Percentiles rank a stretch among this genome's conserved stretches.
Evolutionary conservation across 2,329 filamentous ascomycete species (phyloP).

Genomic region (Samsoniella hepiali): DNA sequence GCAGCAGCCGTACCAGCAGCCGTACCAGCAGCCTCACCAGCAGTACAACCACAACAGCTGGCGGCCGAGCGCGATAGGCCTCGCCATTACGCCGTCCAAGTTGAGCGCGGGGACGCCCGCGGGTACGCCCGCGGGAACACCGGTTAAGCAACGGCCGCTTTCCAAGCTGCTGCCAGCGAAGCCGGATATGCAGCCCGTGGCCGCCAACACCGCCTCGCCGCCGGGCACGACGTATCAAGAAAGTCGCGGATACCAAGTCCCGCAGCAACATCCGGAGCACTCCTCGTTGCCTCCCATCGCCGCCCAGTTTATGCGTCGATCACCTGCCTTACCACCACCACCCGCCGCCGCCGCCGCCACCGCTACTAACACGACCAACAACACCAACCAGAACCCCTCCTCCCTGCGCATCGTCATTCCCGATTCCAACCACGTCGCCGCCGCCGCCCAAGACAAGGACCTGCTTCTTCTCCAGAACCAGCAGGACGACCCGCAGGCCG

Average conservation of each 20-base stretch:
- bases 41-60: conserved; percentile 31
- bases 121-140: conserved; percentile 22
- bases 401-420: conserved; percentile 13
- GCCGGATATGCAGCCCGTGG: conserved; percentile 38
- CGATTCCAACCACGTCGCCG: conserved; percentile 17
- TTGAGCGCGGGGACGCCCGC: conserved; percentile 24
- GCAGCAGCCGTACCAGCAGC: conserved; percentile 6
- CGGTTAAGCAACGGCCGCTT: conserved; percentile 29
- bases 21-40: conserved; percentile 20
- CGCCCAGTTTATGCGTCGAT: conserved; percentile 21
- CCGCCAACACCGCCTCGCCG: conserved; percentile 4
- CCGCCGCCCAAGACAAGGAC: conserved; percentile 15
- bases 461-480: not conserved
- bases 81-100: conserved; percentile 42
- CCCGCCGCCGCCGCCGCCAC: not conserved
- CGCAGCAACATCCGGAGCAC: not conserved
- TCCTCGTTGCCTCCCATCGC: conserved; percentile 9
- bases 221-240: not conserved
- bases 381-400: not conserved
- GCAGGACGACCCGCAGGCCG: not conserved
- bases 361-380: not conserved
- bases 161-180: conserved; percentile 46
- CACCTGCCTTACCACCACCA: not conserved
- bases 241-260: conserved; percentile 18
- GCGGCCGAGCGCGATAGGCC: conserved; percentile 40